Base-by-base conservation (phyloP, 2,329 filamentous ascomycete species). In the Trichoderma oligosporum region DNA sequence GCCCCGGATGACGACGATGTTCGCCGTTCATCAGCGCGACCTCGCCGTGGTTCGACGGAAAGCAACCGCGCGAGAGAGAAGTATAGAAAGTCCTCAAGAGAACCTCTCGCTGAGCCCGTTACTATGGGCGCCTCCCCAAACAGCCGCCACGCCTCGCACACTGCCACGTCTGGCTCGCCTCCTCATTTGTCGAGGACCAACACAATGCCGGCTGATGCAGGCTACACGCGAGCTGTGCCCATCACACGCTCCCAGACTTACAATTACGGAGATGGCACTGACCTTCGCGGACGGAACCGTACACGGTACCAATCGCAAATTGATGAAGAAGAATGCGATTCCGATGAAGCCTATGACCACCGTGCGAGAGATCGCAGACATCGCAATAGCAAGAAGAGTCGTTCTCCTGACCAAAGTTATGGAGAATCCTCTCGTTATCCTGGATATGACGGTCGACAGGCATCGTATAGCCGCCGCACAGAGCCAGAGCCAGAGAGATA, bases 281-380 rank as follows among this genome's bases (percentile, higher is more conserved):
- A 70, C 8, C 60, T 65, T 5, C 72, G 73, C 4, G 74, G 74
- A 7, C 74, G 74, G 24, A 65, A 65, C 27, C 73, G 74, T 14
- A 73, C 71, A 9, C 70, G 69, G 42, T 62, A 69, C 62, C 69
- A 74, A 7, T 27, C 73, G 5, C 74, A 76, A 58, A 64, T 68
- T 12, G 62, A 66, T 8, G 69, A 69, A 3, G 69, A 69, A 4
- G 68, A 73, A 4, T 66, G 61, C 3, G 73, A 75, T 4, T 68
- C 66, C 0, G 71, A 74, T 11, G 73, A 73, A 1, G 66, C 68
- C 1, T 67, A 71, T 18, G 67, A 69, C 8, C 66, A 65, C 16
- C 63, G 63, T 4, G 58, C 61, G 7, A 65, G 64, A 11, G 65
- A 71, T 18, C 65, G 67, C 54, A 73, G 72, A 62, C 69, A 73